These are phyloP conservation scores for Lentinus brumalis DNA, from an alignment of 768 basidiomycete species.

Conservation along the genomic window DNA sequence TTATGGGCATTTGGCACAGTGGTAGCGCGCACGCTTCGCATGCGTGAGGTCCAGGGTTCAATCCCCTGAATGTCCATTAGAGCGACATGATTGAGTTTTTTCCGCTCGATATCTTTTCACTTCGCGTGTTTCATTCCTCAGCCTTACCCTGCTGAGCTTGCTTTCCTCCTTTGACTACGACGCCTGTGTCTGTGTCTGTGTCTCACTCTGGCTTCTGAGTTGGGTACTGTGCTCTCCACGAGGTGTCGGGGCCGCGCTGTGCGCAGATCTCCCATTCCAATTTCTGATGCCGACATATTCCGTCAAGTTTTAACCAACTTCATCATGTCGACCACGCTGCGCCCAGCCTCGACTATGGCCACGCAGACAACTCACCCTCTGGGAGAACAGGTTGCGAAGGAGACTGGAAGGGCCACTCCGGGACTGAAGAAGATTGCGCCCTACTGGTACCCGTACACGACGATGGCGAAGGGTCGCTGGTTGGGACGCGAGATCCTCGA, in stretches of 20 bases:
- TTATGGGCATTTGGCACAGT: constrained; percentile 35
- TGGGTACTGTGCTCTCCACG: constrained; percentile 9
- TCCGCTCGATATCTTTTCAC: background rate
- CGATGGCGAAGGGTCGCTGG: constrained; percentile 93
- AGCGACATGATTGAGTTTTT: too few species aligned
- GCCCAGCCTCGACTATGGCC: constrained; percentile 36
- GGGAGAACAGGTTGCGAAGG: background rate
- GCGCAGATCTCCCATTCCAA: constrained; percentile 45
- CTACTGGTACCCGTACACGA: constrained; percentile 93
- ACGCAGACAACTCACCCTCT: constrained; percentile 7
- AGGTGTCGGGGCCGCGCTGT: constrained; percentile 19
- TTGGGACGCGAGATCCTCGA: constrained; percentile 85
- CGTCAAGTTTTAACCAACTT: constrained; percentile 55
- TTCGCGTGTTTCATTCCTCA: background rate
- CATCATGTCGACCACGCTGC: constrained; percentile 49
- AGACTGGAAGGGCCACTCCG: background rate
- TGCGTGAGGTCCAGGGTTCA: constrained; percentile 36
- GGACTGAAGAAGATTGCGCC: constrained; percentile 81
- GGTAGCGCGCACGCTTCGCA: constrained; percentile 39
- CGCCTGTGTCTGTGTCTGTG: background rate
- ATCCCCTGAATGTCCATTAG: constrained; percentile 32
- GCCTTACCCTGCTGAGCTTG: background rate
- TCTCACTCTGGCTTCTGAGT: constrained; percentile 4
- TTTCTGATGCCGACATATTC: constrained; percentile 57
- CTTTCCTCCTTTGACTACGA: background rate